Percentiles rank a stretch among this genome's conserved stretches.
Evolutionary conservation across 352 stramenopile species (phyloP).

Genomic region (Phytophthora pinifolia): DNA sequence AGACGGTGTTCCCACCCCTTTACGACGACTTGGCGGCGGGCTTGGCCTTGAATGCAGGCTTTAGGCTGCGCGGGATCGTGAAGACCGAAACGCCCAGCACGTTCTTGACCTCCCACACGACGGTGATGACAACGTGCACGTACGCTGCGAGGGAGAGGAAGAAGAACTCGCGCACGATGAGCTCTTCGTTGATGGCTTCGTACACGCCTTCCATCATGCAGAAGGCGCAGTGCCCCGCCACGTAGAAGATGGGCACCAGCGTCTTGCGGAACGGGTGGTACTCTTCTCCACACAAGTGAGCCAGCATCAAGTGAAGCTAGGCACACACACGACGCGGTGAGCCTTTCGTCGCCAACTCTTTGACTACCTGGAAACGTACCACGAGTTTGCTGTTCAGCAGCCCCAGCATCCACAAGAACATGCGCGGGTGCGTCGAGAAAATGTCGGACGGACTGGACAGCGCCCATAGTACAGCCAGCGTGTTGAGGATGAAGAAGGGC

Average conservation of each 20-base stretch:
- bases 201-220: conserved; percentile 84
- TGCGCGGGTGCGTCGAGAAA: conserved; percentile 67
- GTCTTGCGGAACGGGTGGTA: conserved; percentile 91
- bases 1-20: too few relatives aligned
- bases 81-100: conserved; percentile 83
- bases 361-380: conserved; percentile 52
- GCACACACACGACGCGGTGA: too few relatives aligned
- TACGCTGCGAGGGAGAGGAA: conserved; percentile 86
- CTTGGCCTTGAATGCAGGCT: conserved; percentile 27
- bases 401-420: conserved; percentile 88
- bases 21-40: conserved; percentile 28
- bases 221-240: conserved; percentile 81
- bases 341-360: too few relatives aligned
- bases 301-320: conserved; percentile 90
- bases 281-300: conserved; percentile 84
- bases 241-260: conserved; percentile 89
- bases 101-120: conserved; percentile 87
- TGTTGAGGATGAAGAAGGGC: conserved; percentile 78
- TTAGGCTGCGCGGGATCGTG: conserved; percentile 48
- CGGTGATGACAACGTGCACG: conserved; percentile 86
- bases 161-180: conserved; percentile 89
- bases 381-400: conserved; percentile 89
- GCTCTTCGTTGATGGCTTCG: conserved; percentile 76
- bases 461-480: conserved; percentile 65
- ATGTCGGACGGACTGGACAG: conserved; percentile 76